phyloP scores from a whole-genome alignment of 2,329 filamentous ascomycete genomes.

The Exophiala sp. region DNA sequence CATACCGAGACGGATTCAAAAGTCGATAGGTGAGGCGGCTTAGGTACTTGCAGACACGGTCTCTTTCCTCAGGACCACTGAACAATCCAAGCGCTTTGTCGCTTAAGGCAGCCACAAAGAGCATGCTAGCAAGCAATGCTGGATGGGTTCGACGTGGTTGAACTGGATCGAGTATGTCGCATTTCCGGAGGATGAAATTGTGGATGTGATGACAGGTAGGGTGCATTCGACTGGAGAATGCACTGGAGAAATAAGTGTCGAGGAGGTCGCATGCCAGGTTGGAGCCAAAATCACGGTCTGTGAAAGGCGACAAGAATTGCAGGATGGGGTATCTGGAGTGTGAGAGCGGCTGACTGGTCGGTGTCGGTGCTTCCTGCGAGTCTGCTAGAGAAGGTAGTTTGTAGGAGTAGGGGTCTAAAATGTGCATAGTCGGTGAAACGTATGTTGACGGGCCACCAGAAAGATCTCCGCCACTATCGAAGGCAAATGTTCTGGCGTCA shows the following conservation, averaged over 20 bases:
- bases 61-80: constrained; percentile 40
- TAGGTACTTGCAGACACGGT: constrained; percentile 30
- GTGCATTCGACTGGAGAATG: constrained; percentile 43
- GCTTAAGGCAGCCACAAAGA: constrained; percentile 50
- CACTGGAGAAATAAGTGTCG: constrained; percentile 48
- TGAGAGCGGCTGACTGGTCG: constrained; percentile 14
- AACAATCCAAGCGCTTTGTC: constrained; percentile 44
- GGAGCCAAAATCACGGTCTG: constrained; percentile 20
- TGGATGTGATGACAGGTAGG: constrained; percentile 49
- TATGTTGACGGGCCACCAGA: constrained; percentile 19
- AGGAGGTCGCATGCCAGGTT: constrained; percentile 46
- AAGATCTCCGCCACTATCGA: constrained; percentile 16
- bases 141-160: constrained; percentile 43
- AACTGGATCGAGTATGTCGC: constrained; percentile 41
- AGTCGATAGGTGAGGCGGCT: constrained; percentile 36
- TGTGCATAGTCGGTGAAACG: constrained; percentile 22
- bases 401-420: constrained; percentile 24
- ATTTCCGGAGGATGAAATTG: constrained; percentile 46
- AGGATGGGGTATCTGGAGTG: constrained; percentile 21
- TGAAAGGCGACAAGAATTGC: constrained; percentile 21
- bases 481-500: constrained; percentile 6
- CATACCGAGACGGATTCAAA: constrained; percentile 25
- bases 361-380: constrained; percentile 19
- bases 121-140: constrained; percentile 46
- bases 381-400: constrained; percentile 22